A percentile compares a stretch with the other conserved stretches of the same genome.
Evolutionary conservation across 768 basidiomycete species (phyloP).

Genomic region (Mycena alexandri): DNA sequence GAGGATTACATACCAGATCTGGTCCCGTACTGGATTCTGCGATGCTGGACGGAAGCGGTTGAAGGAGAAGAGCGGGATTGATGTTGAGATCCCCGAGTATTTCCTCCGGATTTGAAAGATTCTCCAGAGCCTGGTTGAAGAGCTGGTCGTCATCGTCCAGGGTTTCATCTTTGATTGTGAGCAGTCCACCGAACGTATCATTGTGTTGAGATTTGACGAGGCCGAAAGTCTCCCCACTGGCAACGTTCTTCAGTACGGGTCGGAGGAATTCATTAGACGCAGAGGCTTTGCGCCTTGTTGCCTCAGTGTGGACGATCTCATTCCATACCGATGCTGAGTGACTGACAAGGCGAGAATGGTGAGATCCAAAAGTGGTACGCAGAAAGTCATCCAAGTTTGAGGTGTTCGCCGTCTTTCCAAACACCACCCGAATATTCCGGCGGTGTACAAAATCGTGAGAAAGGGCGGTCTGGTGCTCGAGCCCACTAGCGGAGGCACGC

Average conservation of each 20-base stretch:
- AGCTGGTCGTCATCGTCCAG: not conserved
- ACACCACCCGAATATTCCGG: constrained; percentile 9
- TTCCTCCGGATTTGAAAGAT: not conserved
- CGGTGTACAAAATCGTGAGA: constrained; percentile 13
- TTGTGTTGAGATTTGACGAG: not conserved
- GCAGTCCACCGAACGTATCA: constrained; percentile 10
- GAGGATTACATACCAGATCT: no score
- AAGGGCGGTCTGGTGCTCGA: constrained; percentile 21
- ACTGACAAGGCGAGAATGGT: constrained; percentile 1
- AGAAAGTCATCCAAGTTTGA: no score
- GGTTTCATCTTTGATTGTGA: constrained; percentile 2
- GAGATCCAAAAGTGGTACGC: not conserved
- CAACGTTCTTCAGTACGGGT: not conserved
- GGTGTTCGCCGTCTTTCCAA: no score
- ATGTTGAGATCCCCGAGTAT: constrained; percentile 5
- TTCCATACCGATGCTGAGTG: not conserved
- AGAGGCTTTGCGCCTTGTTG: not conserved
- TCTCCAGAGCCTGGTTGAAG: not conserved
- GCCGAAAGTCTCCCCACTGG: not conserved
- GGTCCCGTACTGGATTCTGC: no score
- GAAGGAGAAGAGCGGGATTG: not conserved
- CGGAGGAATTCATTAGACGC: not conserved
- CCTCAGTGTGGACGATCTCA: not conserved
- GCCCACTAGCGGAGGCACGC: constrained; percentile 16
- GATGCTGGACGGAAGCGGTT: not conserved